A percentile compares a stretch with the other conserved stretches of the same genome.
phyloP scores from a whole-genome alignment of 257 asterid species.

The Nicotiana sylvestris region DNA sequence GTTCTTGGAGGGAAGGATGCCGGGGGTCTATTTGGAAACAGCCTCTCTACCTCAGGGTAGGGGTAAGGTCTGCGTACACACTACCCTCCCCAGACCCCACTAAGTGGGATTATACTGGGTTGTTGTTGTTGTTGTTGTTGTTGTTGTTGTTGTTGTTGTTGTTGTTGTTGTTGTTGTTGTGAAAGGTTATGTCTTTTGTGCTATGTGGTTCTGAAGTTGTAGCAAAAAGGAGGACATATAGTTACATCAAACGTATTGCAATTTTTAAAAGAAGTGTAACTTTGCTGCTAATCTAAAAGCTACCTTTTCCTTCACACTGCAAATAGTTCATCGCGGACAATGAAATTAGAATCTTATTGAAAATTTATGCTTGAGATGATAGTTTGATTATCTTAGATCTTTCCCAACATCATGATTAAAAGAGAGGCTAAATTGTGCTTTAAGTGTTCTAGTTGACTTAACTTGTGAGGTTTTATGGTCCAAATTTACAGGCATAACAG shows the following conservation, averaged over 20 bases:
- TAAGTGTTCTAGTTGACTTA: neutral
- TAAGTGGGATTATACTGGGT: too few species aligned
- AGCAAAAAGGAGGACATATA: neutral
- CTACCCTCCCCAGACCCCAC: too few species aligned
- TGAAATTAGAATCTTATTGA: neutral
- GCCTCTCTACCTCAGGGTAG: too few species aligned
- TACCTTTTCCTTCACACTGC: neutral
- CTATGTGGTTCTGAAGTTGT: conserved; percentile 5
- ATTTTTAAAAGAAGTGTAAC: neutral
- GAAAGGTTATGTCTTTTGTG: neutral
- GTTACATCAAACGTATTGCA: neutral
- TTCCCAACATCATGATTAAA: neutral
- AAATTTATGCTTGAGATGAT: neutral
- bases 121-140: too few species aligned
- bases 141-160: too few species aligned
- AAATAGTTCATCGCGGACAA: neutral
- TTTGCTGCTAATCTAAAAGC: neutral
- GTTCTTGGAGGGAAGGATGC: too few species aligned
- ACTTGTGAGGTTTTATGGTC: conserved; percentile 4
- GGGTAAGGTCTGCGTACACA: too few species aligned
- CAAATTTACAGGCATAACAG: conserved; percentile 65
- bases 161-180: too few species aligned
- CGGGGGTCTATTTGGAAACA: too few species aligned
- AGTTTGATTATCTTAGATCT: neutral
- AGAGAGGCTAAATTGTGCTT: neutral